These are phyloP conservation scores for Coemansia sp. DNA, from an alignment of 192 early-diverging fungal genomes.

Conservation along the genomic window DNA sequence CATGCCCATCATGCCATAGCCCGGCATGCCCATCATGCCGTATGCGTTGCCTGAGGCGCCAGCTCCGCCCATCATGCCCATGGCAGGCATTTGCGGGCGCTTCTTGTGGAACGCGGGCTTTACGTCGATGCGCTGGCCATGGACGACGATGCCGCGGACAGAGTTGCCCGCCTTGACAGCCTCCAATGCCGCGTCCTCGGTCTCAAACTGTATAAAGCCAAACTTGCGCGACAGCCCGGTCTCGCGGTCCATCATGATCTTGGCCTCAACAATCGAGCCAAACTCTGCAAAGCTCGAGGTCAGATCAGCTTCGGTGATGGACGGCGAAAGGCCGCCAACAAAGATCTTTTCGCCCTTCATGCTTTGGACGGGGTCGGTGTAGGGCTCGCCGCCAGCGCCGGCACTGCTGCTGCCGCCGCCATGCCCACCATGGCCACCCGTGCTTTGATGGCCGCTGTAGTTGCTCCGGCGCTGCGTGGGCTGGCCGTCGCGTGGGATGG, in stretches of 20 bases:
- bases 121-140: slow-evolving; percentile 55
- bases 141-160: slow-evolving; percentile 39
- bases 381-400: not conserved
- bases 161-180: slow-evolving; percentile 48
- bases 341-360: slow-evolving; percentile 78
- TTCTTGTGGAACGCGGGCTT: slow-evolving; percentile 46
- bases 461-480: slow-evolving; percentile 6
- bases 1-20: slow-evolving; percentile 37
- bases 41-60: slow-evolving; percentile 5
- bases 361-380: slow-evolving; percentile 29
- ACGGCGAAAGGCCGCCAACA: slow-evolving; percentile 85
- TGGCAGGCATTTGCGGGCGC: slow-evolving; percentile 25
- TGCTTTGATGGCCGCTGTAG: not conserved
- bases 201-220: slow-evolving; percentile 92
- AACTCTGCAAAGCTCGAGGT: slow-evolving; percentile 81
- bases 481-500: slow-evolving; percentile 49
- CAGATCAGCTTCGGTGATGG: slow-evolving; percentile 86
- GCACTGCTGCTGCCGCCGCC: slow-evolving; percentile 3
- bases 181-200: slow-evolving; percentile 63
- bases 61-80: slow-evolving; percentile 9
- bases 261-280: slow-evolving; percentile 84
- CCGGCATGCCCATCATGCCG: slow-evolving; percentile 20
- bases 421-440: not conserved
- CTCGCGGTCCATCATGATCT: slow-evolving; percentile 81
- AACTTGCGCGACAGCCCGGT: slow-evolving; percentile 89